Evolutionary conservation across 2,329 filamentous ascomycete genomes (phyloP).

Genomic region (Diaporthe destruens): DNA sequence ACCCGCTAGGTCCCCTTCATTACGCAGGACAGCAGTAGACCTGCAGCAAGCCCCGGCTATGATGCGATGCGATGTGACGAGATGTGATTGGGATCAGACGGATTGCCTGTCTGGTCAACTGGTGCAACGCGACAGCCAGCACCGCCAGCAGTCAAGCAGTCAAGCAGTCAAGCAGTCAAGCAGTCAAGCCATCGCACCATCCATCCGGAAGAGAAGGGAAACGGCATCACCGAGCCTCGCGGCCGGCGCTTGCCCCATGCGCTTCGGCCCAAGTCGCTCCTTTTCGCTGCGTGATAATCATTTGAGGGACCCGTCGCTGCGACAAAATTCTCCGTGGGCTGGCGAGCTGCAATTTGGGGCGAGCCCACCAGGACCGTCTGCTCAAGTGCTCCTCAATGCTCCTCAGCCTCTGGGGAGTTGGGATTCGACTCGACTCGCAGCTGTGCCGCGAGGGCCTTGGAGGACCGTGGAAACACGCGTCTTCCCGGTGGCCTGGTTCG

Average conservation of each 20-base stretch:
- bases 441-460: not conserved
- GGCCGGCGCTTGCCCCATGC: conserved; percentile 25
- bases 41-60: conserved; percentile 25
- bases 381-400: not conserved
- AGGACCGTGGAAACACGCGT: conserved; percentile 14
- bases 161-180: too few species aligned
- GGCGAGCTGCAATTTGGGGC: conserved; percentile 20
- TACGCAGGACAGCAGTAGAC: not conserved
- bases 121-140: not conserved
- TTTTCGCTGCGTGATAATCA: conserved; percentile 35
- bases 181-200: conserved; percentile 18
- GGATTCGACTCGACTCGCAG: conserved; percentile 4
- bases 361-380: not conserved
- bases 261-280: conserved; percentile 28
- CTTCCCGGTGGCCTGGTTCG: conserved; percentile 33
- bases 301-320: conserved; percentile 31
- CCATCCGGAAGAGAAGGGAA: conserved; percentile 21
- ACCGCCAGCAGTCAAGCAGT: not conserved
- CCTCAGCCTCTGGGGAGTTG: conserved; percentile 8
- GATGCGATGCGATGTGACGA: conserved; percentile 26
- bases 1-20: conserved; percentile 30
- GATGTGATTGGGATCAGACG: conserved; percentile 25
- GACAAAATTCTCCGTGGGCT: conserved; percentile 28
- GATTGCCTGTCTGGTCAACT: conserved; percentile 16
- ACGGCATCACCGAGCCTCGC: conserved; percentile 30